Conservation (phyloP, 2,329 filamentous ascomycete genomes). For the Escovopsis sp. region DNA sequence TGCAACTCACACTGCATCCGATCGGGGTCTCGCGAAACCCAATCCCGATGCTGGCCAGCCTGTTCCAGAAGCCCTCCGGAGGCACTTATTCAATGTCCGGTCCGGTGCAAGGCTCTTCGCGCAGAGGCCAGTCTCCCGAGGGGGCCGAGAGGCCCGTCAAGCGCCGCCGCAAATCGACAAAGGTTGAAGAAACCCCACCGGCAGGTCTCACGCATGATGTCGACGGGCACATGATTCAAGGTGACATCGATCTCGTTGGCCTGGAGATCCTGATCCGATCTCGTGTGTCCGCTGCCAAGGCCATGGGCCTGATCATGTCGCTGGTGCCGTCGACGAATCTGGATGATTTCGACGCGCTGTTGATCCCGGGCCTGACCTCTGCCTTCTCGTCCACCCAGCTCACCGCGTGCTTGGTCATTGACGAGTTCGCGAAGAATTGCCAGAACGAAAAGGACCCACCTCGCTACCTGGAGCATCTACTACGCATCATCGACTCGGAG, state of each 20-base stretch:
- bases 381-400: conserved; percentile 76
- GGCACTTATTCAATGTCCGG: conserved; percentile 53
- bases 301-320: conserved; percentile 73
- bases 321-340: conserved; percentile 51
- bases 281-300: conserved; percentile 72
- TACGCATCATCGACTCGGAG: conserved; percentile 65
- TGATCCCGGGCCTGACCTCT: conserved; percentile 55
- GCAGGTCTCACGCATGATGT: conserved; percentile 76
- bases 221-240: conserved; percentile 94
- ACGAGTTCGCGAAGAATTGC: conserved; percentile 66
- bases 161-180: conserved; percentile 72
- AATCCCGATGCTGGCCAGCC: conserved; percentile 74
- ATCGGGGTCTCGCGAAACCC: conserved; percentile 85
- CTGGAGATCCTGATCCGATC: conserved; percentile 79
- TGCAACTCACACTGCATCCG: conserved; percentile 75
- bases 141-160: conserved; percentile 51
- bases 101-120: conserved; percentile 25
- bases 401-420: conserved; percentile 66
- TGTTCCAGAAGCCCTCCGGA: conserved; percentile 91
- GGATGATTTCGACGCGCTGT: conserved; percentile 47
- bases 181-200: conserved; percentile 52
- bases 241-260: conserved; percentile 88
- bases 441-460: conserved; percentile 23
- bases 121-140: conserved; percentile 37
- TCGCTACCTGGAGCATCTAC: conserved; percentile 50